Percentiles rank a stretch among this genome's conserved stretches.
These are phyloP conservation scores for Incumbomyces lentus DNA, from an alignment of 2,329 filamentous ascomycete genomes.

Conservation along the genomic window DNA sequence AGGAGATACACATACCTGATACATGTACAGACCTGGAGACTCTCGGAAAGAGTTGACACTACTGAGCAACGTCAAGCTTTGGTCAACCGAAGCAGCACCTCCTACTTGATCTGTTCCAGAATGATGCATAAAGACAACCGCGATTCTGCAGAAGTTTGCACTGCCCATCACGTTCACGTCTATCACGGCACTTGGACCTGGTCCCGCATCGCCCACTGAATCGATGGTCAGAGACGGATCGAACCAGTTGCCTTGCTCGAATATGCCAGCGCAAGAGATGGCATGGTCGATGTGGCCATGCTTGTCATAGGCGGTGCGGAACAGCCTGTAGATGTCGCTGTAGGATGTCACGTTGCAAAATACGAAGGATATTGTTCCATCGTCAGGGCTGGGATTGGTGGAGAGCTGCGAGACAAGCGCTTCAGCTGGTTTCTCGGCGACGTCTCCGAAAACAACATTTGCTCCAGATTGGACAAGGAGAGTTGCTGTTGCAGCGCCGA, in stretches of 20 bases:
- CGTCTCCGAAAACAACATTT: slow-evolving; percentile 17
- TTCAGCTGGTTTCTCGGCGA: not conserved
- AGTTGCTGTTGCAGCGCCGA: slow-evolving; percentile 17
- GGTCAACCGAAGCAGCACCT: slow-evolving; percentile 22
- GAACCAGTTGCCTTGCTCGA: slow-evolving; percentile 37
- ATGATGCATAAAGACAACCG: slow-evolving; percentile 40
- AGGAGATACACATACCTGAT: slow-evolving; percentile 23
- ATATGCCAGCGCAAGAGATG: slow-evolving; percentile 37
- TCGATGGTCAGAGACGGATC: slow-evolving; percentile 35
- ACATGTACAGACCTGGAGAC: slow-evolving; percentile 37
- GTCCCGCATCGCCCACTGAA: slow-evolving; percentile 26
- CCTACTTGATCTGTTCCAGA: slow-evolving; percentile 18
- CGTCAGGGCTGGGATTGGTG: slow-evolving; percentile 6
- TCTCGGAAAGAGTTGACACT: slow-evolving; percentile 41
- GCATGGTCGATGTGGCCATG: slow-evolving; percentile 39
- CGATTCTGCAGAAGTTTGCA: slow-evolving; percentile 38
- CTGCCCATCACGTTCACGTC: slow-evolving; percentile 40
- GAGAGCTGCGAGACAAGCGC: not conserved
- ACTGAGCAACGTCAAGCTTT: slow-evolving; percentile 33
- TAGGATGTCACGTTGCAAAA: slow-evolving; percentile 35
- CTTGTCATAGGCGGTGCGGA: slow-evolving; percentile 32
- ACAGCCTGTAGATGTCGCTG: slow-evolving; percentile 34
- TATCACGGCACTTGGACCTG: slow-evolving; percentile 27
- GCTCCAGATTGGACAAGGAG: slow-evolving; percentile 16
- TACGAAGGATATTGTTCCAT: slow-evolving; percentile 8